phyloP scores from a whole-genome alignment of 805 yeast genomes.

The Schwanniomyces pseudopolymorphus region DNA sequence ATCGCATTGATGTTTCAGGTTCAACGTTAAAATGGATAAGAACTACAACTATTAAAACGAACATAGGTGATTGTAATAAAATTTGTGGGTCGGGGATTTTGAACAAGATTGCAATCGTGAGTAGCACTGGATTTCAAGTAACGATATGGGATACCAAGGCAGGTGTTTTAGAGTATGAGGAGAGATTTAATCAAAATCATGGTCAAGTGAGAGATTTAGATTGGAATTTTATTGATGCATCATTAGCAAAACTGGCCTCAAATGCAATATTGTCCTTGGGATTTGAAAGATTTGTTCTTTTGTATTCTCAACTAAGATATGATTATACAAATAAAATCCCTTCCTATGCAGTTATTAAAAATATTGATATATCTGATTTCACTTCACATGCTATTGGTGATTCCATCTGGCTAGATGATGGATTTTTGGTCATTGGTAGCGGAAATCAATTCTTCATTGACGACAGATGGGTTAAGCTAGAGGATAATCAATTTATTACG shows the following conservation, averaged over 20 bases:
- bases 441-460: slow-evolving; percentile 88
- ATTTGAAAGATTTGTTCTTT: slow-evolving; percentile 56
- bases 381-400: slow-evolving; percentile 87
- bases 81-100: slow-evolving; percentile 71
- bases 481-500: slow-evolving; percentile 43
- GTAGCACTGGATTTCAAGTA: slow-evolving; percentile 47
- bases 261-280: slow-evolving; percentile 79
- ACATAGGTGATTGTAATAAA: slow-evolving; percentile 48
- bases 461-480: slow-evolving; percentile 54
- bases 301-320: slow-evolving; percentile 81
- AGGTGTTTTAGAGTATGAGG: slow-evolving; percentile 64
- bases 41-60: slow-evolving; percentile 53
- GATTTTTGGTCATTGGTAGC: slow-evolving; percentile 76
- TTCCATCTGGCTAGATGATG: slow-evolving; percentile 80
- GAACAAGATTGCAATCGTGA: slow-evolving; percentile 74
- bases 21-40: slow-evolving; percentile 48
- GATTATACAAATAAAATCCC: slow-evolving; percentile 85
- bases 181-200: slow-evolving; percentile 29
- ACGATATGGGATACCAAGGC: slow-evolving; percentile 79
- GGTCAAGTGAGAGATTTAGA: slow-evolving; percentile 68
- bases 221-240: slow-evolving; percentile 67
- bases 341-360: slow-evolving; percentile 72
- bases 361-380: slow-evolving; percentile 64
- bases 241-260: slow-evolving; percentile 11
- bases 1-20: slow-evolving; percentile 11